phyloP scores from a whole-genome alignment of 805 yeast genomes.

The Wickerhamomyces xylosicus region DNA sequence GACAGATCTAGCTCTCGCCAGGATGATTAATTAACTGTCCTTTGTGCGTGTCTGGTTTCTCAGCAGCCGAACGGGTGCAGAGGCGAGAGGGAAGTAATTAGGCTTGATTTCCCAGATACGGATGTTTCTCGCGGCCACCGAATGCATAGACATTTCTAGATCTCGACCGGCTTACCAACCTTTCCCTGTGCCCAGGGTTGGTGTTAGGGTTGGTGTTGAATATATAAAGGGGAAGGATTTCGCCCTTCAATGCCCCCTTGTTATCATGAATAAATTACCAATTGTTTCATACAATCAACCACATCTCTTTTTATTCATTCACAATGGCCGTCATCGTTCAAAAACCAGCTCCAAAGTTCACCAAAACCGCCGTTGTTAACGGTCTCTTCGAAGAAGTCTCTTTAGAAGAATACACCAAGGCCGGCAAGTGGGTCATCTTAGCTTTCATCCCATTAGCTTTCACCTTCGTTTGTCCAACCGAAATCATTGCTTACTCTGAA shows the following conservation, averaged over 20 bases:
- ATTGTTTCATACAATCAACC: neutral
- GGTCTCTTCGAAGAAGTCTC: constrained; percentile 93
- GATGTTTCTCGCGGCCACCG: too few species aligned
- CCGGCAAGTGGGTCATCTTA: constrained; percentile 95
- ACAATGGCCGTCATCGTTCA: constrained; percentile 85
- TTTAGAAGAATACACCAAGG: constrained; percentile 69
- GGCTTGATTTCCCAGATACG: too few species aligned
- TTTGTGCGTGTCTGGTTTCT: too few species aligned
- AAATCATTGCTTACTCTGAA: constrained; percentile 96
- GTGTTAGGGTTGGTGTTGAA: neutral
- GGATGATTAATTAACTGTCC: too few species aligned
- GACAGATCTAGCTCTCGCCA: too few species aligned
- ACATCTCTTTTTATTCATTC: neutral
- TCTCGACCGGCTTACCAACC: neutral
- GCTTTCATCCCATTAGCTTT: constrained; percentile 98
- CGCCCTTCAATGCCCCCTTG: neutral
- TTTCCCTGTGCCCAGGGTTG: neutral
- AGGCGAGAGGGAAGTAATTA: too few species aligned
- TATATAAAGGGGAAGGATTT: constrained; percentile 1
- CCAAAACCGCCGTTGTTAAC: constrained; percentile 94
- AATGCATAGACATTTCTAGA: neutral
- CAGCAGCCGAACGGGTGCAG: too few species aligned
- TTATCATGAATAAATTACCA: neutral
- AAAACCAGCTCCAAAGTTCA: constrained; percentile 94
- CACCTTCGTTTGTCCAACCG: constrained; percentile 99